Percentiles rank a stretch among this genome's conserved stretches.
phyloP scores from a whole-genome alignment of 345 rosid genomes.

The Pugionium dolabratum region DNA sequence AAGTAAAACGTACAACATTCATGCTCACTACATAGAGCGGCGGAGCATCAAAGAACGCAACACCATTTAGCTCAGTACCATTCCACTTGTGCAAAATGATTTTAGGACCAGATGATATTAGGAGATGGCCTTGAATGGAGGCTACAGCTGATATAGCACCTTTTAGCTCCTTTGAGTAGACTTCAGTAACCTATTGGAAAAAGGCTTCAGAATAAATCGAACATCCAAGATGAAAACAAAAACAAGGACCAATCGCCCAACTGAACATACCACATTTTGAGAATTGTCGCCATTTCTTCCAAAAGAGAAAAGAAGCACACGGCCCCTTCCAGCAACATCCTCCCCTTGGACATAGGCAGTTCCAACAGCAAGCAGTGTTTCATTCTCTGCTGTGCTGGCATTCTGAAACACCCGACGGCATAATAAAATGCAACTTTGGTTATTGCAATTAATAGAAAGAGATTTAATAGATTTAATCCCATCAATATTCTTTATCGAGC shows the following conservation, averaged over 20 bases:
- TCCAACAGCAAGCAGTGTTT: conserved; percentile 86
- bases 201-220: conserved; percentile 24
- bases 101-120: conserved; percentile 96
- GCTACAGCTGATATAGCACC: conserved; percentile 99
- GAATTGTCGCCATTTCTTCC: conserved; percentile 63
- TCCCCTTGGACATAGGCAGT: conserved; percentile 99
- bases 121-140: conserved; percentile 92
- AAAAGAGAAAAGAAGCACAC: conserved; percentile 80
- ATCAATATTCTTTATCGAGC: conserved; percentile 11
- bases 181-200: conserved; percentile 72
- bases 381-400: conserved; percentile 76
- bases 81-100: conserved; percentile 89
- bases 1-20: conserved; percentile 70
- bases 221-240: conserved; percentile 23
- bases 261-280: conserved; percentile 58
- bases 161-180: conserved; percentile 90
- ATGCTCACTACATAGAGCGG: conserved; percentile 95
- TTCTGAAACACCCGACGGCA: conserved; percentile 56
- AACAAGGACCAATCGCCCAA: not conserved
- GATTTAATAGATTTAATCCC: conserved; percentile 2
- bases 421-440: conserved; percentile 22
- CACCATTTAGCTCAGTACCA: conserved; percentile 83
- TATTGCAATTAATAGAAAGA: conserved; percentile 21
- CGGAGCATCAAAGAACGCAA: conserved; percentile 94
- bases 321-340: conserved; percentile 99